phyloP scores from a whole-genome alignment of 2,329 filamentous ascomycete species.

The Didymella segeticola region DNA sequence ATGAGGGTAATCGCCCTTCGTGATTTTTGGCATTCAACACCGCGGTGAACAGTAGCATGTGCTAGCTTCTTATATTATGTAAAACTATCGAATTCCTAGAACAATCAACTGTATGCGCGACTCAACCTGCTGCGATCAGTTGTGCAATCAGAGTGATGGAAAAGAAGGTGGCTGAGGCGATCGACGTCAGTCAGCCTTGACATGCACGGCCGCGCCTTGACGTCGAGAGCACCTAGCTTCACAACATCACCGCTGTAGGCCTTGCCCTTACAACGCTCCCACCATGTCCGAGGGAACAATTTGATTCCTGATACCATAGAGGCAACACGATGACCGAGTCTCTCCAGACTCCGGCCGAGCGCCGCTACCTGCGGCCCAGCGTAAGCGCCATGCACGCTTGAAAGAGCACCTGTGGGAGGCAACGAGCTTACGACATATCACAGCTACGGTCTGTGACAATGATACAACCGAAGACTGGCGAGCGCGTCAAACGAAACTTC shows the following conservation, averaged over 20 bases:
- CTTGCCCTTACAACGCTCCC: not conserved
- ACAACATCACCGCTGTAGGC: slow-evolving; percentile 3
- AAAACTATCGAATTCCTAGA: not conserved
- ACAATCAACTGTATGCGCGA: not conserved
- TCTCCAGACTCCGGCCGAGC: slow-evolving; percentile 39
- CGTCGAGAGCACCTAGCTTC: slow-evolving; percentile 8
- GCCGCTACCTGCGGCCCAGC: slow-evolving; percentile 47
- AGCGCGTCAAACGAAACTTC: slow-evolving; percentile 80
- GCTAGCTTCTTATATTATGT: not conserved
- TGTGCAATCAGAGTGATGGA: not conserved
- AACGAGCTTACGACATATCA: slow-evolving; percentile 26
- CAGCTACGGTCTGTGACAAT: slow-evolving; percentile 84
- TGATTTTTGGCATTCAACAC: not conserved
- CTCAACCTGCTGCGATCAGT: not conserved
- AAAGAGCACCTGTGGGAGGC: not conserved
- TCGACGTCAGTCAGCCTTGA: slow-evolving; percentile 17
- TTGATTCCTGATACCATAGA: not conserved
- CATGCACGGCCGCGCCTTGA: slow-evolving; percentile 9
- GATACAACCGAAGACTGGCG: slow-evolving; percentile 84
- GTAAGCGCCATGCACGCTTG: slow-evolving; percentile 34
- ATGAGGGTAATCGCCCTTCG: not conserved
- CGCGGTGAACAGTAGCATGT: not conserved
- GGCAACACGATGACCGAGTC: slow-evolving; percentile 38
- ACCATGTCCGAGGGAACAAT: slow-evolving; percentile 20
- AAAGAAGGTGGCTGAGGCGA: slow-evolving; percentile 9